A percentile compares a stretch with the other conserved stretches of the same genome.
These are phyloP conservation scores for Hymenochaete sp. DNA, from an alignment of 1,284 basidiomycete genomes.

Conservation along the genomic window DNA sequence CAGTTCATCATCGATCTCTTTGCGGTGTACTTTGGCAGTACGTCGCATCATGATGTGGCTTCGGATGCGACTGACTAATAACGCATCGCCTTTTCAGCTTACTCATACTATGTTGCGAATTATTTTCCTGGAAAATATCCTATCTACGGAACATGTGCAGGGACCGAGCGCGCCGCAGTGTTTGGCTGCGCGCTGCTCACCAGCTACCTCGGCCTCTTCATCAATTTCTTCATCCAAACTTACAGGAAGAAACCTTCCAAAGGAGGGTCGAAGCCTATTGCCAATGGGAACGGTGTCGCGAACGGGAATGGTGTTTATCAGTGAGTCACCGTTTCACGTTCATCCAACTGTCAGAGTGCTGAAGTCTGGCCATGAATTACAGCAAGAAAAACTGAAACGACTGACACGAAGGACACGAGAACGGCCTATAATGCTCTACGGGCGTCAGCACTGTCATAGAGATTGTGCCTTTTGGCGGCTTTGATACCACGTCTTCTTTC, in stretches of 20 bases:
- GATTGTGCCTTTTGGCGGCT: constrained; percentile 6
- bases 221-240: constrained; percentile 82
- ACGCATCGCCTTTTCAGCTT: constrained; percentile 45
- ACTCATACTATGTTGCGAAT: constrained; percentile 68
- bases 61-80: constrained; percentile 1
- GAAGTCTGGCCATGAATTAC: too few species aligned
- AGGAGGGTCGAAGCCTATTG: constrained; percentile 29
- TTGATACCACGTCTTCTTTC: constrained; percentile 7
- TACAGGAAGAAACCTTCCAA: constrained; percentile 62
- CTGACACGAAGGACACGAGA: too few species aligned
- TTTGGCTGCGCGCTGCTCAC: constrained; percentile 86
- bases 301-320: constrained; percentile 27
- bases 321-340: constrained; percentile 20
- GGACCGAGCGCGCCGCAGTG: constrained; percentile 79
- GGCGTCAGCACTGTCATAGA: constrained; percentile 2
- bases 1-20: constrained; percentile 91
- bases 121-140: constrained; percentile 59
- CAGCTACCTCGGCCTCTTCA: constrained; percentile 85
- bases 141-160: constrained; percentile 74
- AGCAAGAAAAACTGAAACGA: too few species aligned
- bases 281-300: constrained; percentile 29
- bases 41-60: constrained; percentile 25
- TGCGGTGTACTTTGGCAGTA: constrained; percentile 89
- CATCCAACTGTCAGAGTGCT: not conserved
- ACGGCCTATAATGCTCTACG: too few species aligned